Evolutionary conservation across 345 rosid genomes (phyloP).

Genomic region (Lenwebbia sp.): DNA sequence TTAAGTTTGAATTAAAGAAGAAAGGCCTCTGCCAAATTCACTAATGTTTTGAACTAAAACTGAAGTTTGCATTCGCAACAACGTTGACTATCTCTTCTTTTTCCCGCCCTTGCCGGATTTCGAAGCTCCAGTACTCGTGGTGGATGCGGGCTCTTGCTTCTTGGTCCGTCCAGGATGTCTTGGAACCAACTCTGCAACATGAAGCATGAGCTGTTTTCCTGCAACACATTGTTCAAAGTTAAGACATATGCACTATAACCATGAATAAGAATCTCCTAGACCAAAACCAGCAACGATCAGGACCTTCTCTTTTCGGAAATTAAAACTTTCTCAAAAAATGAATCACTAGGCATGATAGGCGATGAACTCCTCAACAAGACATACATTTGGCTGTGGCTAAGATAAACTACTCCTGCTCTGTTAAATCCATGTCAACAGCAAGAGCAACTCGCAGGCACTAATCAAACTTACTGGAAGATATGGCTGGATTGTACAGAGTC

Average conservation of each 20-base stretch:
- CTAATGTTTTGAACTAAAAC: neutral
- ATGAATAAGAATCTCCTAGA: neutral
- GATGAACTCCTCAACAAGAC: neutral
- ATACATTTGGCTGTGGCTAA: neutral
- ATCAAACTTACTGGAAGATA: constrained; percentile 59
- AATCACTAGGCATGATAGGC: neutral
- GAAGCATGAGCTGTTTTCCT: constrained; percentile 86
- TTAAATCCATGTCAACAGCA: neutral
- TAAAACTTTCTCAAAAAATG: neutral
- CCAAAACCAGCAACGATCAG: neutral
- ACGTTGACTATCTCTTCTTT: constrained; percentile 51
- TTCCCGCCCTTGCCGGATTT: constrained; percentile 72
- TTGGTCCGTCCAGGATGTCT: constrained; percentile 76
- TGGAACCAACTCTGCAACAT: constrained; percentile 78
- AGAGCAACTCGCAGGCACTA: neutral
- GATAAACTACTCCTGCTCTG: neutral
- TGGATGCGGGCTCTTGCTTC: constrained; percentile 66
- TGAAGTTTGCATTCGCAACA: neutral
- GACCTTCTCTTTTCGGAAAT: neutral
- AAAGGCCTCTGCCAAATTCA: neutral
- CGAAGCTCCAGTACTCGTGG: constrained; percentile 37
- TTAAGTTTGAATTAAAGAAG: neutral
- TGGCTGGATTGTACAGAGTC: constrained; percentile 58
- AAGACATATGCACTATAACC: neutral
- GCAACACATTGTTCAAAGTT: neutral